Evolutionary conservation across 1,284 basidiomycete species (phyloP), one percentile per base, ranked within the genome.

Genomic region (Cryptococcus amylolentus): DNA sequence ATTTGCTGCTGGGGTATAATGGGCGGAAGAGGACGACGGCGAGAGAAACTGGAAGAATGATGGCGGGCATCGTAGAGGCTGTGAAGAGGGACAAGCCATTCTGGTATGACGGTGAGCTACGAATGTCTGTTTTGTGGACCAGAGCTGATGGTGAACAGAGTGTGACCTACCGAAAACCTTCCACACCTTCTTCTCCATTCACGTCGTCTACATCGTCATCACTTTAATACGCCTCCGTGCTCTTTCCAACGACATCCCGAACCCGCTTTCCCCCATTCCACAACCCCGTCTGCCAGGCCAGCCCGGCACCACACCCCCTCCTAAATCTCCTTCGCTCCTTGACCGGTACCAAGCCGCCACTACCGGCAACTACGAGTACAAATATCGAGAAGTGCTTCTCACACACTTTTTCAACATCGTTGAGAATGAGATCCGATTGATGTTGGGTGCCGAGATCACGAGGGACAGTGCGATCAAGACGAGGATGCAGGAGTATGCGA

Each of bases 341-440:
- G 48, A 49, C 18, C 16, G 37, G 20, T 49, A n/a, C 18, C 28
- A 49, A 20, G 38, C 23, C 49, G 40, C 51, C 50, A 26, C 41
- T 46, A 41, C 49, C 58, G 89, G 93, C 78, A 43, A 53, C 31
- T 55, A 61, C 48, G 55, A 61, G 37, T 61, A 57, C 43, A 44
- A 56, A 45, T 61, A 61, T 45, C 59, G 57, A 27, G 52, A 61
- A 37, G 37, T 51, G 49, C 81, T 98, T 54, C 83, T 97, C 63
- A 92, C 95, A 76, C 92, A 97, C 78, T 96, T 95, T 80, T 98
- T 98, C 81, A 82, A 94, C 65, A 91, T 98, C 72, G 84, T 92
- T 61, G 95, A 98, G 72, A 87, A 89, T 68, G 87, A 94, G 58
- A 88, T 98, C 66, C 86, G 94, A 18, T 76, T 84, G 55, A 83